Evolutionary conservation across 129 eudicot species (phyloP), one percentile per base, ranked within the genome.

Genomic region (Flaveria linearis): DNA sequence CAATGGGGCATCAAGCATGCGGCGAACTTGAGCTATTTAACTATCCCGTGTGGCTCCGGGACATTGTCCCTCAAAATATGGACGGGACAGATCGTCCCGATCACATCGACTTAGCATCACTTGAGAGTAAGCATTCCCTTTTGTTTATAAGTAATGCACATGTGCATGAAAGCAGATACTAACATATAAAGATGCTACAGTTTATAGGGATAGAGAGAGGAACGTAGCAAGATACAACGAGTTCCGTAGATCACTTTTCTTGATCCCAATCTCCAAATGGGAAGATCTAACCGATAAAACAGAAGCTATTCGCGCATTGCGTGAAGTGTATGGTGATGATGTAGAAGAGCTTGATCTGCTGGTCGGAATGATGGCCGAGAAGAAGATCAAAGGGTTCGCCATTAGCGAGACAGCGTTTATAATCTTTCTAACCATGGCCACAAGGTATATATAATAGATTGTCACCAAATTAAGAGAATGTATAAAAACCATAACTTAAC

Each of bases 1-100:
- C 94, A 23, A 88, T 88, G 94, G 90, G 94, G 13, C 94, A 86
- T 82, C 94, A 86, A 84, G 85, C 86, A 3, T 82, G 90, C 45
- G 89, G 91, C 0, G 86, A 87, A 0, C 87, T 82, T 76, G 88
- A 74, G 72, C 86, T 89, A 13, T 84, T 82, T 88, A 89, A 89
- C 46, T 86, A 89, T 75, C 94, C 94, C 0, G 6, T 66, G 52
- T 89, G 83, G 85, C 78, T 89, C 1, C 82, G 91, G 71, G 65
- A 89, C 9, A 30, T 89, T 57, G 72, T 68, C 23, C 72, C 84
- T 3, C 89, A 86, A 66, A 83, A 86, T 60, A 16, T 49, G 3
- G 86, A 89, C 25, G 94, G 88, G 72, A 79, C 68, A 7, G 86
- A 84, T 30, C 80, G 87, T 1, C 82, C 84, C 5, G 77, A 86